phyloP scores from a whole-genome alignment of 225 moss, liverwort and hornwort species.

The Polytrichum formosum region DNA sequence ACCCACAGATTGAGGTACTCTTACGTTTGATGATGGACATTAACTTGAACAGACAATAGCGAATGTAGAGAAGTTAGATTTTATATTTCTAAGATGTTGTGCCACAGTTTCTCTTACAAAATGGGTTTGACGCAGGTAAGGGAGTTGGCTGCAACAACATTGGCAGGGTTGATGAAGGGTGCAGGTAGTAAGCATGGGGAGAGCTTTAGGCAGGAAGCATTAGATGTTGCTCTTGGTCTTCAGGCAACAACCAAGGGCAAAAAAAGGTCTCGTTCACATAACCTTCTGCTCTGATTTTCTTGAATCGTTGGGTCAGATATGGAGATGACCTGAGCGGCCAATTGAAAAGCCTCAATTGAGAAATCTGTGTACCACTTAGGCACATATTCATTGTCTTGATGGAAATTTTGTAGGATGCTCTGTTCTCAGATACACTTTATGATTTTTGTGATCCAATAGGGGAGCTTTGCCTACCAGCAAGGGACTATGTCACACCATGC shows the following conservation, averaged over 20 bases:
- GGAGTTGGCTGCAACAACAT: conserved; percentile 67
- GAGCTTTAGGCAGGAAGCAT: conserved; percentile 43
- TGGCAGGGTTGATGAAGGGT: conserved; percentile 89
- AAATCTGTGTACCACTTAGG: no score
- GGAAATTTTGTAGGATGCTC: no score
- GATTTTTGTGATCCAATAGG: no score
- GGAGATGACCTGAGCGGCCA: no score
- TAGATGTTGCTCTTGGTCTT: conserved; percentile 41
- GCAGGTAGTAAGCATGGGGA: conserved; percentile 64
- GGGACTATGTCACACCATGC: no score
- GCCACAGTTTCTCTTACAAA: background rate
- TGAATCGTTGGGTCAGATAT: no score
- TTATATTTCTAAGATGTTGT: conserved; percentile 4
- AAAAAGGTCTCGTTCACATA: conserved; percentile 19
- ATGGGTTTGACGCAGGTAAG: conserved; percentile 44
- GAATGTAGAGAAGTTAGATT: conserved; percentile 1
- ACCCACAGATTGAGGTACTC: conserved; percentile 76
- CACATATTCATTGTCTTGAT: no score
- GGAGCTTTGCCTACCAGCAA: no score
- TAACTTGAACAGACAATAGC: background rate
- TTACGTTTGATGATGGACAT: background rate
- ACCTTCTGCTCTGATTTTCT: no score
- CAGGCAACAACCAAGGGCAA: conserved; percentile 26
- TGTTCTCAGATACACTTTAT: no score
- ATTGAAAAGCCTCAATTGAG: no score